Conservation (phyloP, 2,329 filamentous ascomycete genomes). For the Fusarium chlamydosporum region DNA sequence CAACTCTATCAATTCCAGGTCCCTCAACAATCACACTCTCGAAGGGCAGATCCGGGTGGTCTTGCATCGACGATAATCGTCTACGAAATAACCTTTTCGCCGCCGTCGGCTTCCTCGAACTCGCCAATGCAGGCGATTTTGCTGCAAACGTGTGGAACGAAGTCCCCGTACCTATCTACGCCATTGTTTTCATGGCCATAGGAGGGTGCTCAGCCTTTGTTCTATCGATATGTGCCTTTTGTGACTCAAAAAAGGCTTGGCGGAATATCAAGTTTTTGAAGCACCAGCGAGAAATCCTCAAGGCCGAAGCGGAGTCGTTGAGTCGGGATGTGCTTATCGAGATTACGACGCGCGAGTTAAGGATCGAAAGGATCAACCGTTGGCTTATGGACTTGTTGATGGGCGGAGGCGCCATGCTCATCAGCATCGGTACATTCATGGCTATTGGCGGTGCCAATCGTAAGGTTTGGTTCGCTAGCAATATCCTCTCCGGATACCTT, state of each 20-base stretch:
- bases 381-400: conserved; percentile 66
- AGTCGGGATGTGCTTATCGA: conserved; percentile 58
- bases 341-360: conserved; percentile 64
- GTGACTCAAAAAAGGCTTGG: conserved; percentile 61
- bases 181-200: conserved; percentile 65
- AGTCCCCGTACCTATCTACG: conserved; percentile 63
- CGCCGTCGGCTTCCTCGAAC: conserved; percentile 65
- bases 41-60: conserved; percentile 23
- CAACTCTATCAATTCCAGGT: conserved; percentile 16
- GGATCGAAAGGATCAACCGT: conserved; percentile 66
- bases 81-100: conserved; percentile 52
- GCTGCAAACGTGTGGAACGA: conserved; percentile 71
- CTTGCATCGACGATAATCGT: conserved; percentile 32
- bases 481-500: conserved; percentile 68
- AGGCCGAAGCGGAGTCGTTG: conserved; percentile 35
- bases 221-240: conserved; percentile 62
- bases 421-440: conserved; percentile 66
- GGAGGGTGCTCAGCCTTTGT: conserved; percentile 63
- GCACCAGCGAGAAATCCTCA: conserved; percentile 57
- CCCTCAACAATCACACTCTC: conserved; percentile 35
- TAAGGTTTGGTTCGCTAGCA: conserved; percentile 61
- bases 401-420: conserved; percentile 64
- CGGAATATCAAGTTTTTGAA: conserved; percentile 62
- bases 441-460: conserved; percentile 65
- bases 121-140: conserved; percentile 70